Base-by-base conservation (phyloP, 2,329 filamentous ascomycete genomes). In the Penicillium sp. region DNA sequence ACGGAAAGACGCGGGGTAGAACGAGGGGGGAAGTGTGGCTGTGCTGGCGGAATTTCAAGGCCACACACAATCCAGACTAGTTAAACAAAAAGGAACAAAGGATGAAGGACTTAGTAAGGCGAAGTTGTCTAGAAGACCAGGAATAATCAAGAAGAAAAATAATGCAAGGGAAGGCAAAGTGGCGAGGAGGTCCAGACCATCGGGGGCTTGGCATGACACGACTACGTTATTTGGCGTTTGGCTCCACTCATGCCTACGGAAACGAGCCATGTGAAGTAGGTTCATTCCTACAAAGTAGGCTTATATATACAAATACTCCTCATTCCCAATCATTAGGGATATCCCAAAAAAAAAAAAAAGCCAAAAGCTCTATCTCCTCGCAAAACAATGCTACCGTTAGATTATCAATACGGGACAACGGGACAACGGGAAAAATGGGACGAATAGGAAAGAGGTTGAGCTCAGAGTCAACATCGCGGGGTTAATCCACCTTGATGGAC, bases 401-500 rank as follows among this genome's bases (percentile, higher is more conserved):
- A 19, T 51, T 57, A 57, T 56, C 48, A 52, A 59, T 43, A 47
- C 29, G 31, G 29, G 29, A 29, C 10, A 29, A 33, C 31, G 31
- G 27, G 27, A 29, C 27, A 33, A 16, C 13, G 31, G 13, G 31
- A 53, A 6, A 51, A 37, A 52, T 13, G 49, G n/a, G 44, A 48
- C 47, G 24, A 55, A 52, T 19, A 19, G n/a, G 43, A 39, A 51
- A 52, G 24, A 19, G 10, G 19, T 4, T 19, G 4, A 39, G 35
- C 16, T 9, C 3, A 7, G 4, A 16, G 16, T 9, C n/a, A 37
- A 9, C 14, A 8, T 37, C 6, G 16, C 4, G 19, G 45, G 43
- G 37, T 48, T 76, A 99, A 73, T 99, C 95, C 63, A 99, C 92
- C 82, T 99, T 99, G 79, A 99, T 96, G n/a, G 93, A 97, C 24